Evolutionary conservation across 2,329 filamentous ascomycete species (phyloP).

Genomic region (Boeremia lycopersici): DNA sequence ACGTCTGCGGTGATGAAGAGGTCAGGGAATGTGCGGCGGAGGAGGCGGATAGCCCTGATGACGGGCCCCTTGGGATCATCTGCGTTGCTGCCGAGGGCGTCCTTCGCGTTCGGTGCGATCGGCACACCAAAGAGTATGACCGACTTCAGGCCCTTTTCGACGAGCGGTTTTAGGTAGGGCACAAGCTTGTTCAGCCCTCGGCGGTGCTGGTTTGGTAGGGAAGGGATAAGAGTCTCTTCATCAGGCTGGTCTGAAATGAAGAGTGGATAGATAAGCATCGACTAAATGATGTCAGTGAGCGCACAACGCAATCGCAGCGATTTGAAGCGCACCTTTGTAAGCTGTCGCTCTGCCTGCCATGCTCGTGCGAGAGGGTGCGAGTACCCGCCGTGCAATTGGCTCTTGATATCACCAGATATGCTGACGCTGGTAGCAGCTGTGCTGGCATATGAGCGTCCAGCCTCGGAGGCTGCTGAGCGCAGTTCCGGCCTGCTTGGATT

Average conservation of each 20-base stretch:
- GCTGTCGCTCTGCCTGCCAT: constrained; percentile 60
- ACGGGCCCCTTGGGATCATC: constrained; percentile 94
- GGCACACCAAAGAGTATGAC: constrained; percentile 97
- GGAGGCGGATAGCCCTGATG: constrained; percentile 81
- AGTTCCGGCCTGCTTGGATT: constrained; percentile 49
- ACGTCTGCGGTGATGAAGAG: constrained; percentile 93
- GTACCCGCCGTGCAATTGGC: constrained; percentile 59
- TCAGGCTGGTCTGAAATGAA: constrained; percentile 95
- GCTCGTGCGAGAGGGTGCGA: constrained; percentile 57
- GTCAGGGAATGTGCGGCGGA: constrained; percentile 84
- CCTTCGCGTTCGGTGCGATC: constrained; percentile 78
- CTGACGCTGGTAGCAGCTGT: constrained; percentile 60
- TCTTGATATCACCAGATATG: constrained; percentile 58
- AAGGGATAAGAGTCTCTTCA: constrained; percentile 88
- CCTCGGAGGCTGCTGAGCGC: constrained; percentile 54
- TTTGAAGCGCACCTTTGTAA: constrained; percentile 53
- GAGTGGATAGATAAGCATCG: constrained; percentile 97
- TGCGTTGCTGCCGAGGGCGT: constrained; percentile 87
- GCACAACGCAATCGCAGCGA: background rate
- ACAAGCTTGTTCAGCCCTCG: constrained; percentile 86
- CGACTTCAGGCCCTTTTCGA: constrained; percentile 87
- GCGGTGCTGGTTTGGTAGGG: constrained; percentile 87
- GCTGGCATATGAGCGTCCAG: constrained; percentile 57
- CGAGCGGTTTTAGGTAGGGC: constrained; percentile 81
- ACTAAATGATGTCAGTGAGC: constrained; percentile 59